Base-by-base conservation (phyloP, 2,329 filamentous ascomycete genomes). In the Paecilomyces sp. region DNA sequence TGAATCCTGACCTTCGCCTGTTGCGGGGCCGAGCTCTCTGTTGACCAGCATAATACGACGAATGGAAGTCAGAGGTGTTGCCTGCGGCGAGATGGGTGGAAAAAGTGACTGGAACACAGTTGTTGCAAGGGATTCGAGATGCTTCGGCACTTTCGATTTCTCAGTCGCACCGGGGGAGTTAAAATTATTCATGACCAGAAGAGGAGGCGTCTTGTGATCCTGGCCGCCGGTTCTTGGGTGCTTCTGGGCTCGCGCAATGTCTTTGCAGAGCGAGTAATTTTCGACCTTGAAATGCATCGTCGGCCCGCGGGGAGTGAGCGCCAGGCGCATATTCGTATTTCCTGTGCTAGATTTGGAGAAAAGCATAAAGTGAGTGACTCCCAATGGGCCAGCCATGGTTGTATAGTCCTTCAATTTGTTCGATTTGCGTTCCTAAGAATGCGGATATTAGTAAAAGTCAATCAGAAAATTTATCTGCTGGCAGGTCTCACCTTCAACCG, bases 171-270 rank as follows among this genome's bases (percentile, higher is more conserved):
- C 80, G 30, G 88, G 83, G 3, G 87, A 88, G 47, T 85, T 85
- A 75, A 99, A 96, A 75, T 96, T 97, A 79, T 99, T 99, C 94
- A 99, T 97, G 65, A 99, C 94, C 53, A 99, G 84, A 77, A 97
- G 77, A 63, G 94, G 94, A 6, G 94, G 87, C 52, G 87, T 91
- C 60, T 89, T 81, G 69, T 91, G 96, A 73, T 96, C 91, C 72
- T 93, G 93, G 63, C 89, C 91, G 55, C 88, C 88, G 55, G 88
- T 89, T 70, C 87, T 86, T 8, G 93, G 91, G 67, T 91, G 89
- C 74, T 89, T 91, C 78, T 95, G 86, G 13, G 91, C 87, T 71
- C 86, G 89, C 67, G 89, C 84, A 3, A 99, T 87, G 73, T 99
- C 94, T 74, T 94, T 96, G 76, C 89, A 91, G 2, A 99, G 81